These are phyloP conservation scores for Primulina huaijiensis DNA, from an alignment of 257 asterid genomes.

Conservation along the genomic window DNA sequence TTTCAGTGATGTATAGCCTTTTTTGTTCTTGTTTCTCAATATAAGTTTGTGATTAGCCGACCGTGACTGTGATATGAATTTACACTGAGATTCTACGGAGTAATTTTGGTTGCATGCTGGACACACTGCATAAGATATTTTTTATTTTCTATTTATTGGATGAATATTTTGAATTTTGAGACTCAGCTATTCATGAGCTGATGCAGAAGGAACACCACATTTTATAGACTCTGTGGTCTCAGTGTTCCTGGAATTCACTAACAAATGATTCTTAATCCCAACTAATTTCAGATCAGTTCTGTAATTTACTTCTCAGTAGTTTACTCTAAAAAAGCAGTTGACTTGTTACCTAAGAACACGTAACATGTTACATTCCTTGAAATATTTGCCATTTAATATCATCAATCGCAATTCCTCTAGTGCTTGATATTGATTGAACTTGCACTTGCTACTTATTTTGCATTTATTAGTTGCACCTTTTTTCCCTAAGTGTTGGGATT, in stretches of 20 bases:
- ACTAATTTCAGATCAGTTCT: neutral
- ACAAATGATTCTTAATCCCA: neutral
- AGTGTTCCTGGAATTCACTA: neutral
- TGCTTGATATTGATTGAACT: neutral
- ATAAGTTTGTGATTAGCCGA: neutral
- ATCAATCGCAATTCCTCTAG: neutral
- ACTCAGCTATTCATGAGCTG: neutral
- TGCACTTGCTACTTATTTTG: neutral
- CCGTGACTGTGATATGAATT: neutral
- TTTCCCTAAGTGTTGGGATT: neutral
- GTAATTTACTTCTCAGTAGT: neutral
- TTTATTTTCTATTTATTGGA: neutral
- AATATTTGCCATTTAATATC: neutral
- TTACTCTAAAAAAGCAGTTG: neutral
- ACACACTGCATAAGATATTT: neutral
- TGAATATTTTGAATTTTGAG: neutral
- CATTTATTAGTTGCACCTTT: neutral
- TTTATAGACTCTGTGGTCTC: neutral
- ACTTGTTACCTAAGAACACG: neutral
- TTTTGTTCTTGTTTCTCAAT: conserved; percentile 3
- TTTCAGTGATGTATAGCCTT: neutral
- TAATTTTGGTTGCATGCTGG: conserved; percentile 1
- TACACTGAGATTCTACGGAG: conserved; percentile 2
- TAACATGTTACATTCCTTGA: neutral
- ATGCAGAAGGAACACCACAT: neutral